A percentile compares a stretch with the other conserved stretches of the same genome.
Conservation (phyloP, 345 rosid genomes). For the Syzygium oleosum region DNA sequence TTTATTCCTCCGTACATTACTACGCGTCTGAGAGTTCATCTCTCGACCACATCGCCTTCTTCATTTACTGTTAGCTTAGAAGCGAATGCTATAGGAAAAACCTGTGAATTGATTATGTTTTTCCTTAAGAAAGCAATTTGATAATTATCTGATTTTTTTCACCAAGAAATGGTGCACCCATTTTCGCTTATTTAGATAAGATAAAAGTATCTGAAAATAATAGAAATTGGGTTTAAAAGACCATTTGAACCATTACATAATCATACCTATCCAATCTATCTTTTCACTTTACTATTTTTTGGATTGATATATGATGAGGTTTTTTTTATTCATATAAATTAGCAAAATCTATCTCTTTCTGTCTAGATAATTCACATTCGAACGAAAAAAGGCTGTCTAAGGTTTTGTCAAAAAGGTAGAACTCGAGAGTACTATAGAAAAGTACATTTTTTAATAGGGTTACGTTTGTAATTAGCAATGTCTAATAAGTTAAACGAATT, state of each 20-base stretch:
- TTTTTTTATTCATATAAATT: too few species aligned
- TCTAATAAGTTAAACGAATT: too few species aligned
- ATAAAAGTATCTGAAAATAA: too few species aligned
- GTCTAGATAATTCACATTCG: background rate
- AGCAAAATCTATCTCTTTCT: background rate
- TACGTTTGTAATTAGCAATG: too few species aligned
- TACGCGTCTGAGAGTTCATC: background rate
- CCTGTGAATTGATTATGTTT: background rate
- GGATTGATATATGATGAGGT: accelerated
- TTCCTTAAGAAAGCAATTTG: background rate
- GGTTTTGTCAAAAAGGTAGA: background rate
- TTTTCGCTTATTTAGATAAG: accelerated
- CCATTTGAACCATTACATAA: background rate
- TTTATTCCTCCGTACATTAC: background rate
- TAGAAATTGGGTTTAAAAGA: background rate
- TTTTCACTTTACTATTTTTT: background rate
- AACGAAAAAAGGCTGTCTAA: too few species aligned
- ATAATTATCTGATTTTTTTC: too few species aligned
- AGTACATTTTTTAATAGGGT: too few species aligned
- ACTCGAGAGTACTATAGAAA: too few species aligned
- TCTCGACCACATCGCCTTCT: background rate
- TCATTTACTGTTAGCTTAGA: background rate
- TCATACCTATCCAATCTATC: background rate
- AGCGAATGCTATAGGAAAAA: background rate
- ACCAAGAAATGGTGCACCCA: background rate